Evolutionary conservation across 192 early-diverging fungal genomes (phyloP).

Genomic region (Tieghemiomyces parasiticus): DNA sequence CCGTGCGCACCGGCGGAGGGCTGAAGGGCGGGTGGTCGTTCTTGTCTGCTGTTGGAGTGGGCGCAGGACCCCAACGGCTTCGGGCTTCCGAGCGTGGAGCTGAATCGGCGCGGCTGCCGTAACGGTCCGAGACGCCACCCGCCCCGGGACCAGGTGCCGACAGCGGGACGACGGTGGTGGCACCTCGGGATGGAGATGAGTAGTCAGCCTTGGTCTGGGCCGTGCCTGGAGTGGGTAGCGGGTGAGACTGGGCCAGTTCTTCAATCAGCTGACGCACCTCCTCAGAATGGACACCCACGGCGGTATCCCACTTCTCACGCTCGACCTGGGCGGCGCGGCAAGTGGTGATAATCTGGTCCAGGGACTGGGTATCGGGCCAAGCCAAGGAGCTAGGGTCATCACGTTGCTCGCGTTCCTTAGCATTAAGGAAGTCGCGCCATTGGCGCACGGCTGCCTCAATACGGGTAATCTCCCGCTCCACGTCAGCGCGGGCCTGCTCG

Average conservation of each 20-base stretch:
- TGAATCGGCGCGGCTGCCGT: too few species aligned
- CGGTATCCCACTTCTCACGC: conserved; percentile 14
- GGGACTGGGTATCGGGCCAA: neutral
- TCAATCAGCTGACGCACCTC: conserved; percentile 20
- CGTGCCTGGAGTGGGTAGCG: neutral
- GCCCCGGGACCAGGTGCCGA: too few species aligned
- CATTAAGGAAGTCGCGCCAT: conserved; percentile 4
- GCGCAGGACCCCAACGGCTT: too few species aligned
- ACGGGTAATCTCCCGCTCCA: neutral
- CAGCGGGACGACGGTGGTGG: too few species aligned
- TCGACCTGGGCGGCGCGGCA: neutral
- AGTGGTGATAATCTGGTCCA: neutral
- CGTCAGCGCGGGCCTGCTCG: neutral
- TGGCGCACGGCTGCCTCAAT: neutral
- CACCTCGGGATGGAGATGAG: too few species aligned
- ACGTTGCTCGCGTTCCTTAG: conserved; percentile 5
- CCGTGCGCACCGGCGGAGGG: too few species aligned
- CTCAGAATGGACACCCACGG: conserved; percentile 14
- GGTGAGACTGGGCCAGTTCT: conserved; percentile 10
- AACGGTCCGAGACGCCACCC: too few species aligned
- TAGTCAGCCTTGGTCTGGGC: too few species aligned
- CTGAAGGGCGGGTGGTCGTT: too few species aligned
- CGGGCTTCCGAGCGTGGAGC: too few species aligned
- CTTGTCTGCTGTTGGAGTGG: too few species aligned
- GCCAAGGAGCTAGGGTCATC: neutral